A percentile compares a stretch with the other conserved stretches of the same genome.
Conservation (phyloP, 345 rosid species). For the Crucihimalaya himalaica region DNA sequence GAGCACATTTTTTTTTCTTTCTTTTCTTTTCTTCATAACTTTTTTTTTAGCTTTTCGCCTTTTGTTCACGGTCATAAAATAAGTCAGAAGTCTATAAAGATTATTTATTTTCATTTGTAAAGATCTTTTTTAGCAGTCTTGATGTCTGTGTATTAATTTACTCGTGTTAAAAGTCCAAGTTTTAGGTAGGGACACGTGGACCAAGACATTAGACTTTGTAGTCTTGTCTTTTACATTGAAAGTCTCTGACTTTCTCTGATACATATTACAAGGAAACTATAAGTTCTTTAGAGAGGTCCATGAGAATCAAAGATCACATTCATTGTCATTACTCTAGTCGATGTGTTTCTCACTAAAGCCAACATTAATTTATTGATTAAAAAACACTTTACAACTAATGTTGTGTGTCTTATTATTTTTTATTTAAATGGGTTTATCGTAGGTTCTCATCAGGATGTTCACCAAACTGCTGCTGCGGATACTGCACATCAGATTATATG, state of each 20-base stretch:
- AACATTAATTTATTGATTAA: neutral
- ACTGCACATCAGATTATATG: slow-evolving; percentile 53
- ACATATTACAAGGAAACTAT: slow-evolving; percentile 33
- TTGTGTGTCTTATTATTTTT: too few species aligned
- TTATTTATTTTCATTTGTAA: neutral
- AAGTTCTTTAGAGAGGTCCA: slow-evolving; percentile 30
- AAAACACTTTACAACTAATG: neutral
- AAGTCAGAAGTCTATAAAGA: slow-evolving; percentile 12
- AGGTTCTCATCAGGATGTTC: slow-evolving; percentile 80
- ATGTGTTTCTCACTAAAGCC: neutral
- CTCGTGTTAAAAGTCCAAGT: slow-evolving; percentile 29
- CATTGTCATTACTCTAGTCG: neutral
- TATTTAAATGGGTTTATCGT: slow-evolving; percentile 4
- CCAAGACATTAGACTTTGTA: neutral
- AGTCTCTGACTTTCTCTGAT: slow-evolving; percentile 26
- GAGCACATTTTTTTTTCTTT: neutral
- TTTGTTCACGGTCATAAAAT: slow-evolving; percentile 28
- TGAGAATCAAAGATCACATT: neutral
- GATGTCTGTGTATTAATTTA: slow-evolving; percentile 12
- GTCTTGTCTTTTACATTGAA: slow-evolving; percentile 28
- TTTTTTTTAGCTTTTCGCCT: slow-evolving; percentile 10
- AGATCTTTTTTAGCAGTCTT: slow-evolving; percentile 10
- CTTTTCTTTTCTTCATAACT: too few species aligned
- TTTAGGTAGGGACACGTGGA: slow-evolving; percentile 32
- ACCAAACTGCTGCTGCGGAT: slow-evolving; percentile 38